These are phyloP conservation scores for Phyllostachys edulis DNA, from an alignment of 176 grass and related monocot species.

Conservation along the genomic window DNA sequence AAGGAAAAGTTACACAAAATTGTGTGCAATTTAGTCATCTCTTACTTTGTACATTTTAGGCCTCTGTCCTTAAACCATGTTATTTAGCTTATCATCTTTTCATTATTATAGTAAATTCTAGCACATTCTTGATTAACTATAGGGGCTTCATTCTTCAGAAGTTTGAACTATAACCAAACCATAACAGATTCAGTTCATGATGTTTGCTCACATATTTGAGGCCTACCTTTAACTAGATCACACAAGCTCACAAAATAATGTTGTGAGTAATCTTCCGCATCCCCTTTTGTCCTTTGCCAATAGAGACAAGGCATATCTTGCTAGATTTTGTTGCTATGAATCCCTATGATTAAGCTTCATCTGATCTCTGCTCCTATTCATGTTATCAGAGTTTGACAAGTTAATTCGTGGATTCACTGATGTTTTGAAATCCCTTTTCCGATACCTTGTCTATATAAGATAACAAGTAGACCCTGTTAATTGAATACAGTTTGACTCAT, in stretches of 20 bases:
- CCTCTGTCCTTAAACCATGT: not conserved
- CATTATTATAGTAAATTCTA: not conserved
- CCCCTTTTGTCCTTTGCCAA: not conserved
- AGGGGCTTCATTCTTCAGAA: not conserved
- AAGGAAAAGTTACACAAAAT: not conserved
- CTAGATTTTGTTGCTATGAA: not conserved
- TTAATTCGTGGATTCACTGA: not conserved
- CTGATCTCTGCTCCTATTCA: not conserved
- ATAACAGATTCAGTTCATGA: not conserved
- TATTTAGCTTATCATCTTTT: not conserved
- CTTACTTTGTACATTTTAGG: not conserved
- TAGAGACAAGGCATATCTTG: not conserved
- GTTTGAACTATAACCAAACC: not conserved
- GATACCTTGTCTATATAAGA: not conserved
- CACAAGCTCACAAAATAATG: not conserved
- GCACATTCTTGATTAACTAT: slow-evolving; percentile 16
- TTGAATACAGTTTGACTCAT: slow-evolving; percentile 19
- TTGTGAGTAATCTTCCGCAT: not conserved
- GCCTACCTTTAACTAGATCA: not conserved
- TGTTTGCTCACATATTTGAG: not conserved
- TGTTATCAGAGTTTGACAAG: not conserved
- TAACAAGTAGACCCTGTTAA: not conserved
- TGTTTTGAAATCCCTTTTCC: not conserved
- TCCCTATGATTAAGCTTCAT: not conserved
- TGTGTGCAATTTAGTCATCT: not conserved